phyloP scores from a whole-genome alignment of 257 asterid genomes.

The Nicotiana tomentosiformis region DNA sequence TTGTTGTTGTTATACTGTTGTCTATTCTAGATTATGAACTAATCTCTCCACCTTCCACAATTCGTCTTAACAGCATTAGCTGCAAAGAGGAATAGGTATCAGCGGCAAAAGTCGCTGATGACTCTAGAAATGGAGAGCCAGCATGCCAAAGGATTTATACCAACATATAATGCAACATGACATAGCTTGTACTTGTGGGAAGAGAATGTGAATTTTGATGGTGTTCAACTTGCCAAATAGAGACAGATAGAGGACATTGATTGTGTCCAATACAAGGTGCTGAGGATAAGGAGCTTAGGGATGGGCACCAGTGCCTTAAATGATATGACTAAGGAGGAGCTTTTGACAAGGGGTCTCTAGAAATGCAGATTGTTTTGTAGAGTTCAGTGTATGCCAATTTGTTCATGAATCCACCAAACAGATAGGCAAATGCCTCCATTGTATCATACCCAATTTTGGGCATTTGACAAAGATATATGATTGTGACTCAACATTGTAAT shows the following conservation, averaged over 20 bases:
- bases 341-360: not conserved
- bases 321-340: conserved; percentile 12
- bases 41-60: not conserved
- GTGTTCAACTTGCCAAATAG: conserved; percentile 17
- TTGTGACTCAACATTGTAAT: not conserved
- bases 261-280: conserved; percentile 17
- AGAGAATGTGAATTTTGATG: conserved; percentile 14
- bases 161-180: conserved; percentile 59
- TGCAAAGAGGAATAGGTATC: conserved; percentile 79
- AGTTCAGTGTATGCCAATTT: conserved; percentile 19
- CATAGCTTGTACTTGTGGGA: conserved; percentile 7
- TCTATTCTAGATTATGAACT: not conserved
- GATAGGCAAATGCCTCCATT: conserved; percentile 23
- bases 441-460: conserved; percentile 37
- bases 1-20: not conserved
- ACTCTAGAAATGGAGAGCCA: conserved; percentile 97
- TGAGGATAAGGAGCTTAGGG: not conserved
- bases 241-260: conserved; percentile 21
- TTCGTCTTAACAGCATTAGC: conserved; percentile 57
- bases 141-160: conserved; percentile 93
- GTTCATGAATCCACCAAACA: conserved; percentile 2
- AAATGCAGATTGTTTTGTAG: conserved; percentile 23
- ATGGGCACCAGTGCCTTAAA: not conserved
- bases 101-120: conserved; percentile 80
- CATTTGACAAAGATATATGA: conserved; percentile 21